Percentiles rank a stretch among this genome's conserved stretches.
Evolutionary conservation across 73 alveolate genomes (phyloP).

Genomic region (Paramecium sonneborni): DNA sequence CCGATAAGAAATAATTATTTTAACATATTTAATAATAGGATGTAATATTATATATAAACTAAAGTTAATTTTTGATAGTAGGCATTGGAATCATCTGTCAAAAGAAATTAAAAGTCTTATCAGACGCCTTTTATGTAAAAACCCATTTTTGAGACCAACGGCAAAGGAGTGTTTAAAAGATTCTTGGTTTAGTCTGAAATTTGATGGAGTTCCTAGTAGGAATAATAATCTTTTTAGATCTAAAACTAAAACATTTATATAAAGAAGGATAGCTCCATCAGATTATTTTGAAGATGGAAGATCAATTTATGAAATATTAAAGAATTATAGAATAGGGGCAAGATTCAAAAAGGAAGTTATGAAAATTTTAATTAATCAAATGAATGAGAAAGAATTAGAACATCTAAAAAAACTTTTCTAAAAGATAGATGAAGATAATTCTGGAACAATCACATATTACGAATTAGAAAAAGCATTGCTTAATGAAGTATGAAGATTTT

Average conservation of each 20-base stretch:
- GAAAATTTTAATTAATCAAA: constrained; percentile 23
- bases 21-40: background rate
- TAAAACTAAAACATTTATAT: background rate
- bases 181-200: constrained; percentile 77
- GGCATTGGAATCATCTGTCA: constrained; percentile 45
- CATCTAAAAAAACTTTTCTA: background rate
- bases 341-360: constrained; percentile 32
- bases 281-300: constrained; percentile 36
- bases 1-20: background rate
- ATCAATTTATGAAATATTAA: constrained; percentile 39
- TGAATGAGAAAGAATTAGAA: constrained; percentile 41
- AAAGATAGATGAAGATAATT: constrained; percentile 40
- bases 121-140: constrained; percentile 77
- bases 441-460: constrained; percentile 16
- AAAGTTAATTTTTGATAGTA: constrained; percentile 23
- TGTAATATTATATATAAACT: background rate
- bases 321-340: constrained; percentile 19
- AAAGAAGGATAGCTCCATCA: background rate
- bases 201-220: background rate
- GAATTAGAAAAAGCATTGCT: constrained; percentile 18
- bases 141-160: constrained; percentile 81
- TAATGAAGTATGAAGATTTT: constrained; percentile 7
- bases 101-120: constrained; percentile 87
- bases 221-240: background rate
- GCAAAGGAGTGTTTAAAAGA: constrained; percentile 89